Conservation (phyloP, 306 rosid genomes). For the Rosa lucieae region DNA sequence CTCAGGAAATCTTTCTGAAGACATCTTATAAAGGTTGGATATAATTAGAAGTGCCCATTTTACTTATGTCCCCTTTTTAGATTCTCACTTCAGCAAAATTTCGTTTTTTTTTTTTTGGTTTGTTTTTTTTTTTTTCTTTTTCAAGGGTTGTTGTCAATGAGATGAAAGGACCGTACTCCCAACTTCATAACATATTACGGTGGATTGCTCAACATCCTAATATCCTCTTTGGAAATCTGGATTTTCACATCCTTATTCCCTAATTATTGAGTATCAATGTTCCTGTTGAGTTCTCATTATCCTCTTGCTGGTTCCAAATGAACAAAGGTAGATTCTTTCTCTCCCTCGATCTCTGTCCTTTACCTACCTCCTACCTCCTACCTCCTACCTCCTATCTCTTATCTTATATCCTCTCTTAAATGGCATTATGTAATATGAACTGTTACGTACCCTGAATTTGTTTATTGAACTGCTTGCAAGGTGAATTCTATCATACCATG, state of each 20-base stretch:
- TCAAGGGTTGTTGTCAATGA: conserved; percentile 95
- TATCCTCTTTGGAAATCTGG: not conserved
- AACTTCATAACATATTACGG: conserved; percentile 85
- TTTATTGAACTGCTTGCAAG: not conserved
- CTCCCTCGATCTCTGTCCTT: not conserved
- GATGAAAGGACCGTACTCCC: conserved; percentile 98
- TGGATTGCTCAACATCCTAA: conserved; percentile 49
- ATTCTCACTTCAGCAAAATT: no score
- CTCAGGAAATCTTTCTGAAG: no score
- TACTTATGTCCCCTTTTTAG: no score
- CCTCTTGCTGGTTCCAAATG: not conserved
- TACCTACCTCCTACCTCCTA: not conserved
- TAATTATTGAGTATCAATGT: not conserved
- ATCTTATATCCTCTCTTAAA: not conserved
- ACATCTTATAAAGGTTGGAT: no score
- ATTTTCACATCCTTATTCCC: not conserved
- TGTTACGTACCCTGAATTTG: not conserved
- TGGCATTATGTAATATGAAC: not conserved
- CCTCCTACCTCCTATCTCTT: not conserved
- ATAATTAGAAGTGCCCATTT: no score
- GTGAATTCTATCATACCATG: not conserved
- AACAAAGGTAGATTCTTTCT: not conserved
- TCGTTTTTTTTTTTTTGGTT: no score
- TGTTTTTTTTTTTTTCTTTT: conserved; percentile 4
- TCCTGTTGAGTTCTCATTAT: not conserved